Percentiles rank a stretch among this genome's conserved stretches.
Evolutionary conservation across 108 stramenopile genomes (phyloP).

Genomic region (Stephanodiscus triporus): DNA sequence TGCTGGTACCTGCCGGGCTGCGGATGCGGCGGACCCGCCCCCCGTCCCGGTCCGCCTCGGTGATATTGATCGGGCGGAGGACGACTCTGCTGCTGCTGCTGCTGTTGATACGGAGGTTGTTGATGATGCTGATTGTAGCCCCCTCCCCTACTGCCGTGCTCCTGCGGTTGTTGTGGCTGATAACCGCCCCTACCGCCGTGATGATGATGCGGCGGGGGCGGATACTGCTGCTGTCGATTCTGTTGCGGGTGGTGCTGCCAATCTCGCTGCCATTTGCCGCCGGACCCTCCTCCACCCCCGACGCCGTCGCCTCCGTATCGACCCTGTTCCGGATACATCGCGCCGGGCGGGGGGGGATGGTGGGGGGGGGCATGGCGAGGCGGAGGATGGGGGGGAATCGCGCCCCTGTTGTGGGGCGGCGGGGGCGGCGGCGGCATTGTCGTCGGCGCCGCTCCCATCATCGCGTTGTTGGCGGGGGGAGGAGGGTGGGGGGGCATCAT

Average conservation of each 20-base stretch:
- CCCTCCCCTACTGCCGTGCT: neutral
- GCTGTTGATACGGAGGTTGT: neutral
- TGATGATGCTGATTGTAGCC: slow-evolving; percentile 4
- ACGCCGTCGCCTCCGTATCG: neutral
- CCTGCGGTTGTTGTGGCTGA: slow-evolving; percentile 34
- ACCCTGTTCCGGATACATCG: slow-evolving; percentile 8
- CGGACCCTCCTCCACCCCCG: neutral
- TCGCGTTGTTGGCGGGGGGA: neutral
- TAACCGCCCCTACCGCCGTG: slow-evolving; percentile 19
- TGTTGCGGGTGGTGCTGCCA: slow-evolving; percentile 8
- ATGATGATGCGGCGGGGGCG: slow-evolving; percentile 2
- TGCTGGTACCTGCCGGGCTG: slow-evolving; percentile 8
- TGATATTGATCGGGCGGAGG: slow-evolving; percentile 24
- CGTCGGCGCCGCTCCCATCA: slow-evolving; percentile 19
- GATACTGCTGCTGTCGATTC: neutral
- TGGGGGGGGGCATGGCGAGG: slow-evolving; percentile 19
- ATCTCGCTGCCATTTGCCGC: slow-evolving; percentile 1
- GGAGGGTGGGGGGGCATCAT: slow-evolving; percentile 18
- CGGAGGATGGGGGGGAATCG: slow-evolving; percentile 9
- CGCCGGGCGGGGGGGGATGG: slow-evolving; percentile 18
- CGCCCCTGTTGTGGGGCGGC: neutral
- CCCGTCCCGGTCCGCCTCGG: slow-evolving; percentile 23
- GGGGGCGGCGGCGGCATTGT: slow-evolving; percentile 10
- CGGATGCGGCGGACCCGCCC: slow-evolving; percentile 22
- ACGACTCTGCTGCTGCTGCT: slow-evolving; percentile 15